Base-by-base conservation (phyloP, 1,139 yeast genomes). In the Debaryomyces udenii region DNA sequence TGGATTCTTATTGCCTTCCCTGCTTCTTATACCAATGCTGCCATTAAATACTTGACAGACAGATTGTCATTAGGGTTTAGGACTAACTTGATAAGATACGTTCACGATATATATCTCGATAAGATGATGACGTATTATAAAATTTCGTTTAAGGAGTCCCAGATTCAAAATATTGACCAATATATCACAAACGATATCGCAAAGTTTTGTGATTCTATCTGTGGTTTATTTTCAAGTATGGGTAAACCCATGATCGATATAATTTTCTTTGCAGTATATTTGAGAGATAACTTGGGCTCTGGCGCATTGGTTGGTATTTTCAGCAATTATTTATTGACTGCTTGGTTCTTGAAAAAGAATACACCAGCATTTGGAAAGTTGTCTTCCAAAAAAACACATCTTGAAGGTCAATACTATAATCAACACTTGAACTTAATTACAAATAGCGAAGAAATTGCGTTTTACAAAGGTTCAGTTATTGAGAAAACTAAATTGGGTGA, bases 1-100 rank as follows among this genome's bases (percentile, higher is more conserved):
- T 91, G 97, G 97, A 76, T 91, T 45, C 67, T 87, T 48, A 81
- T 91, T 58, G 97, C 97, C 1, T 82, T 90, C 50, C 98, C 97
- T 1, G 96, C 97, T 1, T 84, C 95, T 2, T 91, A 89, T 60
- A 87, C 96, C 16, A 91, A 91, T 62, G 86, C 96, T 37, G 91
- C 94, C 45, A 91, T 91, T 57, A 87, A 86, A 57, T 88, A 80
- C 57, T 68, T 91, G 54, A 89, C 91, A 43, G 78, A 84, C 54
- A 77, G 89, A 53, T 69, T 91, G 44, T 81, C 96, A 11, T 74
- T 89, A 47, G 88, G 87, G 53, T 91, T 91, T 67, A 79, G 97
- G 67, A 85, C 95, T 1, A 84, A 86, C 51, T 71, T 91, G 53
- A 83, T 86, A 24, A 78, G 97, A 50, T 91, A 91, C 61, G 80